Conservation (phyloP, 768 basidiomycete genomes). For the Lactarius vividus region DNA sequence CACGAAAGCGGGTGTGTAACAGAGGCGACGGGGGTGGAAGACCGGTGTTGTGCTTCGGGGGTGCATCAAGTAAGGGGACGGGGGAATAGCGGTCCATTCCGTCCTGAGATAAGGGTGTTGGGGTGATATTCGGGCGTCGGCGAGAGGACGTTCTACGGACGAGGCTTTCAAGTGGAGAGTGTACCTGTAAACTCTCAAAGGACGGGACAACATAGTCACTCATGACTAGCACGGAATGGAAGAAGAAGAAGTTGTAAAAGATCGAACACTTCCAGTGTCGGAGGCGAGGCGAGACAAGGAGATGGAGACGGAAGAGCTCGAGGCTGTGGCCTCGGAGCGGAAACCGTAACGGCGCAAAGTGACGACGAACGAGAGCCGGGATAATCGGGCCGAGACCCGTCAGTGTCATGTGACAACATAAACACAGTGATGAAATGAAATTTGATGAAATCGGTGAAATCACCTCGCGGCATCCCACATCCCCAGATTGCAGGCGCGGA, state of each 20-base stretch:
- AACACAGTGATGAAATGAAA: not conserved
- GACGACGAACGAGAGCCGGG: not conserved
- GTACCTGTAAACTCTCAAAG: constrained; percentile 32
- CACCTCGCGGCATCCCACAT: not conserved
- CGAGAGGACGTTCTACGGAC: constrained; percentile 52
- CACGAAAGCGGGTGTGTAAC: constrained; percentile 48
- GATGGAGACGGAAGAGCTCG: not conserved
- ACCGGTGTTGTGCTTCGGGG: constrained; percentile 11
- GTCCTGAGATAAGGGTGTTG: constrained; percentile 8
- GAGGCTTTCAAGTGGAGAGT: constrained; percentile 60
- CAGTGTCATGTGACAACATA: not conserved
- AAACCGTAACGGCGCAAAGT: not conserved
- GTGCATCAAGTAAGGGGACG: constrained; percentile 23
- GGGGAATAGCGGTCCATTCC: not conserved
- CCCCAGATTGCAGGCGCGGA: not conserved
- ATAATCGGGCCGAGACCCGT: no score
- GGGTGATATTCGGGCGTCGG: constrained; percentile 32
- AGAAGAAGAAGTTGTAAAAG: not conserved
- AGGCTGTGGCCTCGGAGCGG: not conserved
- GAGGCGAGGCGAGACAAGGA: not conserved
- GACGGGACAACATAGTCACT: constrained; percentile 7
- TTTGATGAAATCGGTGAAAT: no score
- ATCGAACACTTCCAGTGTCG: constrained; percentile 4
- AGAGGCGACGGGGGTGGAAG: constrained; percentile 44
- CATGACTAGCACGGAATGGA: constrained; percentile 9